Evolutionary conservation across 257 asterid species (phyloP).

Genomic region (Salvia splendens): DNA sequence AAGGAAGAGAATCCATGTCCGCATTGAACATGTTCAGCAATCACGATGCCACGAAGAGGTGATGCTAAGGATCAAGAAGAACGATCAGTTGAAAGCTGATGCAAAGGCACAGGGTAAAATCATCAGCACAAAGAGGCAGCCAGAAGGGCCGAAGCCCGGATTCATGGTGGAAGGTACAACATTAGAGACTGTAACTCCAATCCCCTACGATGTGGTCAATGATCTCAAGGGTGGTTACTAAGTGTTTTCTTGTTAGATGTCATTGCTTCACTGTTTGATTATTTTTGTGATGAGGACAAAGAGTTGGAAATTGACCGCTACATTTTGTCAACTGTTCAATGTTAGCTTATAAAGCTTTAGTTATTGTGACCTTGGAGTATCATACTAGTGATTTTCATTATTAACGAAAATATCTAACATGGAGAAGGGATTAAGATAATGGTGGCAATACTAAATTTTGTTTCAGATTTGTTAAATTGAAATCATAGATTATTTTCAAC

Average conservation of each 20-base stretch:
- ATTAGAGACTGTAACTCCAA: conserved; percentile 73
- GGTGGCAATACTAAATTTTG: no score
- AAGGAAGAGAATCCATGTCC: conserved; percentile 74
- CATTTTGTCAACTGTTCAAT: no score
- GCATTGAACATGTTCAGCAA: conserved; percentile 72
- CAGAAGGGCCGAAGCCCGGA: conserved; percentile 81
- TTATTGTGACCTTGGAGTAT: no score
- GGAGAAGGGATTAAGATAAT: no score
- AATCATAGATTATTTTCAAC: no score
- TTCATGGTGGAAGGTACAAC: conserved; percentile 78
- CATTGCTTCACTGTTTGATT: no score
- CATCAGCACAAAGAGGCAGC: conserved; percentile 78
- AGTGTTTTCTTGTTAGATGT: neutral
- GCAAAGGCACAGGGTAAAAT: conserved; percentile 71
- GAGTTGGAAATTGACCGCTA: no score
- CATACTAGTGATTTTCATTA: no score
- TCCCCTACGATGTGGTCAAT: conserved; percentile 83
- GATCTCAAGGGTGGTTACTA: conserved; percentile 89
- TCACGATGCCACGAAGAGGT: conserved; percentile 75
- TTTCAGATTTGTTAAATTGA: no score
- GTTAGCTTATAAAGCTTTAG: no score
- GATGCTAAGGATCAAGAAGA: conserved; percentile 51
- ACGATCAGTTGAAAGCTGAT: conserved; percentile 65
- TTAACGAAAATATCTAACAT: no score
- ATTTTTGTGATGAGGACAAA: no score